Conservation (phyloP, 768 basidiomycete genomes). For the Lactarius psammicola region DNA sequence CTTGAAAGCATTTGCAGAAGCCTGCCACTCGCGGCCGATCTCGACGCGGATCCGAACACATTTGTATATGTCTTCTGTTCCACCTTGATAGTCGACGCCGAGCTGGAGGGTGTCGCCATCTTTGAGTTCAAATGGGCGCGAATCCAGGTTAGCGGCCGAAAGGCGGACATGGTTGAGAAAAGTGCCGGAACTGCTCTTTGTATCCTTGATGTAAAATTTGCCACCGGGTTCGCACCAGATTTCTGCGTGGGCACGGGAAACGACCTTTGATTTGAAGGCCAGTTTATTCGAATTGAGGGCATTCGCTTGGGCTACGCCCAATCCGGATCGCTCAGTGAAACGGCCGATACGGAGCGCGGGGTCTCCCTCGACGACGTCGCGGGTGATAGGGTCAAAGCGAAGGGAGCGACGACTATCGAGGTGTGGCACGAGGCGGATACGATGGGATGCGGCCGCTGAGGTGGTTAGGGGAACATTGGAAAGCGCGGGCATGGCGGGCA, state of each 20-base stretch:
- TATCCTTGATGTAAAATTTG: slow-evolving; percentile 86
- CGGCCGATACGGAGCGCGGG: slow-evolving; percentile 82
- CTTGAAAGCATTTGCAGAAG: slow-evolving; percentile 90
- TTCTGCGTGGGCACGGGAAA: slow-evolving; percentile 92
- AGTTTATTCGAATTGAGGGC: slow-evolving; percentile 77
- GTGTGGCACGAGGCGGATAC: slow-evolving; percentile 93
- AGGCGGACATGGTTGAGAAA: slow-evolving; percentile 94
- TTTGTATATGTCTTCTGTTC: slow-evolving; percentile 95
- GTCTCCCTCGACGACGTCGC: slow-evolving; percentile 74
- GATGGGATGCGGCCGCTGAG: slow-evolving; percentile 45
- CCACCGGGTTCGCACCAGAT: slow-evolving; percentile 73
- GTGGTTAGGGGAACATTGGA: slow-evolving; percentile 29
- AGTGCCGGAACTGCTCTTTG: slow-evolving; percentile 86
- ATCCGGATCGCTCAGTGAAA: slow-evolving; percentile 84
- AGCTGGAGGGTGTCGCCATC: slow-evolving; percentile 95
- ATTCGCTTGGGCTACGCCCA: slow-evolving; percentile 63
- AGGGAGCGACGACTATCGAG: slow-evolving; percentile 87
- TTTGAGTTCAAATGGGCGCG: slow-evolving; percentile 71
- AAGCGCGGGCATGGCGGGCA: slow-evolving; percentile 27
- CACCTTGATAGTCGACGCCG: slow-evolving; percentile 97
- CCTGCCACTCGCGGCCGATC: slow-evolving; percentile 88
- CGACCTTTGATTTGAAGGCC: slow-evolving; percentile 94
- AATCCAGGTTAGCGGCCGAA: slow-evolving; percentile 80
- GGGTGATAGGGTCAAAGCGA: slow-evolving; percentile 87
- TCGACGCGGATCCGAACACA: slow-evolving; percentile 96